Percentiles rank a stretch among this genome's conserved stretches.
Conservation (phyloP, 805 yeast genomes). For the Monosporozyma unispora region DNA sequence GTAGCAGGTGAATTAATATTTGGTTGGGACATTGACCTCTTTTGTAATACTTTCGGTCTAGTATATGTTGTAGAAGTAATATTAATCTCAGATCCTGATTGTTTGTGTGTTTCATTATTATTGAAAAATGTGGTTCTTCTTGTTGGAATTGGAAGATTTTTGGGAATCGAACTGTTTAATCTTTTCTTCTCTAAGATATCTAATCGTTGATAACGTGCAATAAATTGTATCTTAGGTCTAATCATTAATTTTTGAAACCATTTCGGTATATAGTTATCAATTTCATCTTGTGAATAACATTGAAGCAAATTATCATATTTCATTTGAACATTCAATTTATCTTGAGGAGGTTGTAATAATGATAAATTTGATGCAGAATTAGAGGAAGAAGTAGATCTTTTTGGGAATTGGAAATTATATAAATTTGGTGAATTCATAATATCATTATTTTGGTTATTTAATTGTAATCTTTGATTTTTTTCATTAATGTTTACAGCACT, state of each 20-base stretch:
- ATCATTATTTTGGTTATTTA: background rate
- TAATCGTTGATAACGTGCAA: constrained; percentile 50
- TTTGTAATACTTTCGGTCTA: constrained; percentile 1
- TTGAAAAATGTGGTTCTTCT: background rate
- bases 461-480: constrained; percentile 10
- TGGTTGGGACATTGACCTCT: constrained; percentile 20
- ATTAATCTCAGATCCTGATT: constrained; percentile 5
- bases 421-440: constrained; percentile 3
- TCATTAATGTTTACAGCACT: constrained; percentile 27
- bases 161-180: constrained; percentile 33
- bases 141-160: background rate
- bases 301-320: constrained; percentile 13
- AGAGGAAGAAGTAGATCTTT: constrained; percentile 2
- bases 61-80: constrained; percentile 2
- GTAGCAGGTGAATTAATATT: background rate
- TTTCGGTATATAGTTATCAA: constrained; percentile 35
- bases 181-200: constrained; percentile 66
- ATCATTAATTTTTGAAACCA: constrained; percentile 40
- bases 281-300: constrained; percentile 9
- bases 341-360: background rate
- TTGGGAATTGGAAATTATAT: constrained; percentile 12
- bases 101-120: constrained; percentile 2
- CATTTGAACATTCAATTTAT: constrained; percentile 22
- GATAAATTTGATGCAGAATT: background rate
- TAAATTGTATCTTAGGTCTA: constrained; percentile 22